Evolutionary conservation across 164 flowering plant genomes (phyloP).

Genomic region (Chloranthus sessilifolius): DNA sequence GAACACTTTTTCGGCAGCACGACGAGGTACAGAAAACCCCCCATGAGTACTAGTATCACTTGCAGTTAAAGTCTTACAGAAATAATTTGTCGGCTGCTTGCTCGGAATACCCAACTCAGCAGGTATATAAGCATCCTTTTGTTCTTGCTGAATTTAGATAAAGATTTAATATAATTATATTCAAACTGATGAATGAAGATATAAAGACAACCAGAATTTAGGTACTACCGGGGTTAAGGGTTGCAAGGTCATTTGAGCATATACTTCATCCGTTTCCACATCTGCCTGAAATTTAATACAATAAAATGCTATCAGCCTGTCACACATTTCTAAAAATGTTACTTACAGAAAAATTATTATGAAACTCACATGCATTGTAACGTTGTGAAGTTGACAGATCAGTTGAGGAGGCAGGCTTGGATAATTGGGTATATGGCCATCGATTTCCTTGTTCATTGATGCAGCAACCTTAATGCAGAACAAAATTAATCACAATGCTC

Average conservation of each 20-base stretch:
- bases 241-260: constrained; percentile 89
- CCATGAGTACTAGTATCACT: constrained; percentile 57
- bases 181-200: not conserved
- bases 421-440: constrained; percentile 79
- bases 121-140: not conserved
- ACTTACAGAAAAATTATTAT: not conserved
- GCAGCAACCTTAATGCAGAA: constrained; percentile 55
- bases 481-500: not conserved
- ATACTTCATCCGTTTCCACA: constrained; percentile 87
- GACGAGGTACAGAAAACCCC: constrained; percentile 6
- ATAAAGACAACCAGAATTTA: not conserved
- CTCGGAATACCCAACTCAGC: not conserved
- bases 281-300: constrained; percentile 63
- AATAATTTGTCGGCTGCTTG: constrained; percentile 71
- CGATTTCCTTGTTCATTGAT: constrained; percentile 77
- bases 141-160: constrained; percentile 1
- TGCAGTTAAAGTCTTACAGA: constrained; percentile 80
- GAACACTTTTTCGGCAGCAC: constrained; percentile 2
- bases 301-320: not conserved
- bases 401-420: constrained; percentile 83
- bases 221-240: constrained; percentile 67
- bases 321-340: not conserved
- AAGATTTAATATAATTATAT: not conserved
- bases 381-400: constrained; percentile 81
- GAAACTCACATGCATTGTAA: constrained; percentile 81